A percentile compares a stretch with the other conserved stretches of the same genome.
Conservation (phyloP, 805 yeast genomes). For the Blastobotrys chiropterorum region DNA sequence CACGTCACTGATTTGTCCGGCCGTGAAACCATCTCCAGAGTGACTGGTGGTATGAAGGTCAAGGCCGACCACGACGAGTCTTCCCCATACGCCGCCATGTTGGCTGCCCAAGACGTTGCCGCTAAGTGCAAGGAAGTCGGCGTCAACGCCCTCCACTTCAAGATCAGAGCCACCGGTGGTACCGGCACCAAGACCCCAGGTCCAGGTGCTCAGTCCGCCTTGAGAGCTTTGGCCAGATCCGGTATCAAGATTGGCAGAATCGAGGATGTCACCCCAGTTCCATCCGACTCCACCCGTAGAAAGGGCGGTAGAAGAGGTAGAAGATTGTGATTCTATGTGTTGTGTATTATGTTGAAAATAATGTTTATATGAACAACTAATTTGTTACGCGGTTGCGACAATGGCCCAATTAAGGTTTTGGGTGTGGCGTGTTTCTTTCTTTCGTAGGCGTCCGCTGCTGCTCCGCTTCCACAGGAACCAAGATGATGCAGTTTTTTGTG, state of each 20-base stretch:
- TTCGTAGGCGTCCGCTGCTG: too few relatives aligned
- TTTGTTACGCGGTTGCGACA: neutral
- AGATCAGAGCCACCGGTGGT: slow-evolving; percentile 99
- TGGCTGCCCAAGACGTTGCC: slow-evolving; percentile 99
- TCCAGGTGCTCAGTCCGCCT: slow-evolving; percentile 99
- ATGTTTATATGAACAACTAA: neutral
- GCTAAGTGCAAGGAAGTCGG: slow-evolving; percentile 99
- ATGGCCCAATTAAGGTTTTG: too few relatives aligned
- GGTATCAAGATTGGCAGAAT: slow-evolving; percentile 99
- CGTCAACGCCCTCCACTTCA: slow-evolving; percentile 98
- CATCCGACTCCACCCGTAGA: slow-evolving; percentile 99
- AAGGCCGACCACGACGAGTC: slow-evolving; percentile 99
- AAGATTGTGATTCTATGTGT: slow-evolving; percentile 61
- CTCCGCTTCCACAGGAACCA: too few relatives aligned
- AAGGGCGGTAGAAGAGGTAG: slow-evolving; percentile 99
- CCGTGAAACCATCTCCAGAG: slow-evolving; percentile 99
- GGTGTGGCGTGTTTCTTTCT: neutral
- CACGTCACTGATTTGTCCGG: slow-evolving; percentile 99
- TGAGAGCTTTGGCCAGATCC: slow-evolving; percentile 99
- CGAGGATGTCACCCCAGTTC: slow-evolving; percentile 99
- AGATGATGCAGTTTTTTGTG: too few relatives aligned
- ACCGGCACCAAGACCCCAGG: slow-evolving; percentile 99
- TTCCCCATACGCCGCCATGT: slow-evolving; percentile 99
- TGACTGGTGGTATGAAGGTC: slow-evolving; percentile 99
- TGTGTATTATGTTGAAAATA: neutral